These are phyloP conservation scores for Aspergillus pseudonomiae DNA, from an alignment of 2,329 filamentous ascomycete species.

Conservation along the genomic window DNA sequence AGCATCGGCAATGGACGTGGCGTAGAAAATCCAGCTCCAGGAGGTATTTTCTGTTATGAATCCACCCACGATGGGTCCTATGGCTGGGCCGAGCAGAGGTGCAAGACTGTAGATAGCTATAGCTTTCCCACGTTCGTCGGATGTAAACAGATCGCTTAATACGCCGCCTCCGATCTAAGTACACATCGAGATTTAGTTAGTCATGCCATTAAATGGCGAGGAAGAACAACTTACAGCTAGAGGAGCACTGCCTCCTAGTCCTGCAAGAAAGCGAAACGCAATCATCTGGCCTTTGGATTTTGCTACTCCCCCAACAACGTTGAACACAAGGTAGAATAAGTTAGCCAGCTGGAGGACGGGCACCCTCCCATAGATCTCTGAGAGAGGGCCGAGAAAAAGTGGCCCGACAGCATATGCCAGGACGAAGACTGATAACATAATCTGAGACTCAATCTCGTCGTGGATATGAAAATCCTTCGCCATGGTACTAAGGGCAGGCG, in stretches of 20 bases:
- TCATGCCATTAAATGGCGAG: neutral
- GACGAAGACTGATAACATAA: constrained; percentile 57
- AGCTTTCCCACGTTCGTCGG: constrained; percentile 64
- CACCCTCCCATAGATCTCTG: constrained; percentile 23
- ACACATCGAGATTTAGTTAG: constrained; percentile 39
- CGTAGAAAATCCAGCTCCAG: constrained; percentile 75
- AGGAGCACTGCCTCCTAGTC: constrained; percentile 57
- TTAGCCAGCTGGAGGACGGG: constrained; percentile 19
- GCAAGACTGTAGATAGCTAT: constrained; percentile 65
- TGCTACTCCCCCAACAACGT: constrained; percentile 38
- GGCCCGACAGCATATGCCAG: constrained; percentile 52
- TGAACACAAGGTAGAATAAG: constrained; percentile 20
- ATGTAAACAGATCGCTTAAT: constrained; percentile 57
- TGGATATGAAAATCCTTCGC: constrained; percentile 56
- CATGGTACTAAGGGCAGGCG: constrained; percentile 56
- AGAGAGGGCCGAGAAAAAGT: constrained; percentile 21
- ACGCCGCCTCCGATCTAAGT: constrained; percentile 41
- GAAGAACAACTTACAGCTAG: constrained; percentile 12
- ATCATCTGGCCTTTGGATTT: constrained; percentile 39
- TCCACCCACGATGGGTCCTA: constrained; percentile 67
- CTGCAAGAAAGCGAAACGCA: constrained; percentile 60
- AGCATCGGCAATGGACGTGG: constrained; percentile 64
- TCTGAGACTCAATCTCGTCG: constrained; percentile 48
- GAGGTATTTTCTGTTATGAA: constrained; percentile 65
- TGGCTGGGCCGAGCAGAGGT: constrained; percentile 65